Base-by-base conservation (phyloP, 495 filamentous ascomycete genomes). In the Hypoxylon subgilvum region DNA sequence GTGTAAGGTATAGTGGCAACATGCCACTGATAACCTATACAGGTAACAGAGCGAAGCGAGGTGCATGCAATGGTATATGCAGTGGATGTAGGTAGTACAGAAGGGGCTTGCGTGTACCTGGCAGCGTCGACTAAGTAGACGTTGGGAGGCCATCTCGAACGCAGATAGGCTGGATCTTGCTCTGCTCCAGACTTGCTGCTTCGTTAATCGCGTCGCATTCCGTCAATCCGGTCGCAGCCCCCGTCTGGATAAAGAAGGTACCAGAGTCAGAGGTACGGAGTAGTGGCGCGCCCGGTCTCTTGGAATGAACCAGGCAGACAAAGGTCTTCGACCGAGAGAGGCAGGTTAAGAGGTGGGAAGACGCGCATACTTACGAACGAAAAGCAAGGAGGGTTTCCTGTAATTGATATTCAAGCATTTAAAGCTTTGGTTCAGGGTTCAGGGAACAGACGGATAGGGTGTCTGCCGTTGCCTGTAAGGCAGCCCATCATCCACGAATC, bases 221-320 rank as follows among this genome's bases (percentile, higher is more conserved):
- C 61, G 55, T 27, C 47, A 55, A 47, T 50, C 55, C 61, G 55
- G 49, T 49, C 25, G 55, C 55, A 51, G 55, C 53, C 38, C n/a
- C 41, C 31, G 35, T 43, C 57, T 51, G 52, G 56, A 65, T 65
- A 36, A 46, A 61, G 61, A 61, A 65, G 61, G 61, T 60, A 60
- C 10, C 38, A 45, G 36, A 30, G 22, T 14, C 12, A 39, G 18
- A 27, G 16, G 21, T 31, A 16, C 6, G 32, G 16, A 17, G 21
- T 10, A 18, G 42, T 6, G 23, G 13, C 23, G 34, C 17, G 30
- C 30, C 44, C 9, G 25, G 41, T 10, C 25, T 36, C 30, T 44
- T 50, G 31, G 14, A 13, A 63, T 49, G 36, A 17, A 38, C 49
- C 53, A 47, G 30, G 22, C 30, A 57, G 28, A 47, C 10, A 25